Evolutionary conservation across 1,139 yeast genomes (phyloP).

Genomic region (Groenewaldozyma auringiensis): DNA sequence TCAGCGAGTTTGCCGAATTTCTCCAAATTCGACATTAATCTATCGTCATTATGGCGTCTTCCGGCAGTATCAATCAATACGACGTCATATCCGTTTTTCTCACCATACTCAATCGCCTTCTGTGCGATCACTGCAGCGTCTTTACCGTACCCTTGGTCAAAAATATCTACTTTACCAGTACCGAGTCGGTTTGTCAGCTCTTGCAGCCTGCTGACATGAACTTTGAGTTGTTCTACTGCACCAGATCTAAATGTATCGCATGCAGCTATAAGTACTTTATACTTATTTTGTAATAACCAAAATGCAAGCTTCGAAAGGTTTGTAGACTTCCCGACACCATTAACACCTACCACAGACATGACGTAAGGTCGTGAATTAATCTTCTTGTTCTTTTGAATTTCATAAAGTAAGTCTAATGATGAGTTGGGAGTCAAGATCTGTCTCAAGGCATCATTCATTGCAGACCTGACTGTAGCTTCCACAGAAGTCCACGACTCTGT

Average conservation of each 20-base stretch:
- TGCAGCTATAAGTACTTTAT: conserved; percentile 85
- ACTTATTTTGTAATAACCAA: conserved; percentile 87
- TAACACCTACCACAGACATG: conserved; percentile 93
- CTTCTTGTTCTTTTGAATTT: conserved; percentile 47
- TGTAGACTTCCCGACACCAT: conserved; percentile 97
- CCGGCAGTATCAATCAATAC: conserved; percentile 97
- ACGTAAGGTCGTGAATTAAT: conserved; percentile 56
- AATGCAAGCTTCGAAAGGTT: conserved; percentile 89
- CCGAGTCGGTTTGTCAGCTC: conserved; percentile 47
- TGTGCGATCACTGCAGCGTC: conserved; percentile 95
- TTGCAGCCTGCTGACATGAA: conserved; percentile 79
- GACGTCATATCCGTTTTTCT: conserved; percentile 62
- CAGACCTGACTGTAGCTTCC: conserved; percentile 51
- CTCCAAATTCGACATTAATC: conserved; percentile 91
- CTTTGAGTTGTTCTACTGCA: conserved; percentile 93
- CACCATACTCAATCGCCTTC: conserved; percentile 76
- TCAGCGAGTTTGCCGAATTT: conserved; percentile 93
- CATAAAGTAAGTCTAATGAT: conserved; percentile 78
- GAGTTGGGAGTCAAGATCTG: conserved; percentile 87
- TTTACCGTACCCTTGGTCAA: conserved; percentile 95
- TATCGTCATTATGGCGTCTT: conserved; percentile 90
- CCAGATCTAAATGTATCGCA: conserved; percentile 98
- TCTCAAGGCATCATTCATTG: conserved; percentile 69
- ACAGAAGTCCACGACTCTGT: conserved; percentile 60
- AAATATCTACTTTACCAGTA: conserved; percentile 63